Conservation (phyloP, 495 filamentous ascomycete genomes). For the Tuber melanosporum region DNA sequence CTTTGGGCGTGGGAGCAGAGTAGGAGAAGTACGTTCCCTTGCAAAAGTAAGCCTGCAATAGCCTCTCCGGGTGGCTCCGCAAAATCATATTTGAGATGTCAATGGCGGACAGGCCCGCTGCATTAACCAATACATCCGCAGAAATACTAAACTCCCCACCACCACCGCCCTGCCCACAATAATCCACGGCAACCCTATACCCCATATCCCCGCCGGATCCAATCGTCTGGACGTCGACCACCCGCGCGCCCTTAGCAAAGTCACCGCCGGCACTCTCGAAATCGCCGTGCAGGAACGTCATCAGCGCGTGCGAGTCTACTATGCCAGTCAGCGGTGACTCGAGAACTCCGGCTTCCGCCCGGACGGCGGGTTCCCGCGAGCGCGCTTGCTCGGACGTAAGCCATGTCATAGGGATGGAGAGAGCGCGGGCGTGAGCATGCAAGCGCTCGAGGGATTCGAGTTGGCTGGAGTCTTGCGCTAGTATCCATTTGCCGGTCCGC, state of each 20-base stretch:
- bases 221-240: constrained; percentile 56
- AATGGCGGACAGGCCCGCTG: constrained; percentile 73
- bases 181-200: constrained; percentile 49
- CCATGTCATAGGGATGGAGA: constrained; percentile 69
- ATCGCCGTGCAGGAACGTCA: constrained; percentile 68
- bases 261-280: constrained; percentile 75
- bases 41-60: constrained; percentile 65
- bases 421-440: constrained; percentile 57
- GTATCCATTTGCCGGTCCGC: constrained; percentile 79
- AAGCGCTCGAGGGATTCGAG: constrained; percentile 59
- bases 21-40: constrained; percentile 97
- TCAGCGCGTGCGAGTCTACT: constrained; percentile 75
- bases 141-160: constrained; percentile 57
- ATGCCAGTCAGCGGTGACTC: constrained; percentile 84
- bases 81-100: constrained; percentile 75
- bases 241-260: constrained; percentile 54
- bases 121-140: constrained; percentile 70
- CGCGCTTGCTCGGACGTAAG: constrained; percentile 56
- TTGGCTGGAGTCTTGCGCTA: constrained; percentile 72
- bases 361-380: constrained; percentile 64
- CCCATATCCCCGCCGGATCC: constrained; percentile 48
- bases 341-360: constrained; percentile 62
- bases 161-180: constrained; percentile 16
- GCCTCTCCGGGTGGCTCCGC: constrained; percentile 41
- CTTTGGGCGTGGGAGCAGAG: constrained; percentile 55